phyloP scores from a whole-genome alignment of 78 protist species.

The Thecamonas trahens region DNA sequence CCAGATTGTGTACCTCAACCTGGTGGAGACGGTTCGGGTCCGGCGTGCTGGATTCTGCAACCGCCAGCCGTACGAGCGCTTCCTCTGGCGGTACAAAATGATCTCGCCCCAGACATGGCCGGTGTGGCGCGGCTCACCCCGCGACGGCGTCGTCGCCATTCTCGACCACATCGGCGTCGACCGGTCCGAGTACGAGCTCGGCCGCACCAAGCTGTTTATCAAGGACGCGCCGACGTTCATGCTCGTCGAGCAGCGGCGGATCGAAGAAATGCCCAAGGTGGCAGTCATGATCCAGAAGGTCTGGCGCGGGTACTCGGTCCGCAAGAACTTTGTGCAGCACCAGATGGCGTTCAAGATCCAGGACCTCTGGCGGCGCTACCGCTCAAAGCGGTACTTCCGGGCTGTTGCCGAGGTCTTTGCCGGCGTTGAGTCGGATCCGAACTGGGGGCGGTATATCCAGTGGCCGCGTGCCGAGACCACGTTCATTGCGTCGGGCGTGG shows the following conservation, averaged over 20 bases:
- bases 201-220: conserved; percentile 76
- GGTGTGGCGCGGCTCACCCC: not conserved
- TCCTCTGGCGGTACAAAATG: conserved; percentile 30
- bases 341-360: conserved; percentile 40
- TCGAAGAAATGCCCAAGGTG: conserved; percentile 38
- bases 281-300: conserved; percentile 51
- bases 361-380: conserved; percentile 28
- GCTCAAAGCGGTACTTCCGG: not conserved
- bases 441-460: not conserved
- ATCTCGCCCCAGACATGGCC: conserved; percentile 6
- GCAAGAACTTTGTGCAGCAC: conserved; percentile 23
- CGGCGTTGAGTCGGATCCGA: not conserved
- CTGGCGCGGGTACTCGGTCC: conserved; percentile 41
- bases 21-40: conserved; percentile 47
- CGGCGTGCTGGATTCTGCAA: conserved; percentile 55
- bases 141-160: not conserved
- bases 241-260: conserved; percentile 54
- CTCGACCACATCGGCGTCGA: not conserved
- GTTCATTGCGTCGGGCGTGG: conserved; percentile 22
- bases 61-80: not conserved
- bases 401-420: not conserved
- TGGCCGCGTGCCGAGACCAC: not conserved
- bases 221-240: conserved; percentile 56
- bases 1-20: conserved; percentile 48
- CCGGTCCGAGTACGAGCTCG: conserved; percentile 48